Evolutionary conservation across 148 eudicot species (phyloP).

Genomic region (Camellia sinensis): DNA sequence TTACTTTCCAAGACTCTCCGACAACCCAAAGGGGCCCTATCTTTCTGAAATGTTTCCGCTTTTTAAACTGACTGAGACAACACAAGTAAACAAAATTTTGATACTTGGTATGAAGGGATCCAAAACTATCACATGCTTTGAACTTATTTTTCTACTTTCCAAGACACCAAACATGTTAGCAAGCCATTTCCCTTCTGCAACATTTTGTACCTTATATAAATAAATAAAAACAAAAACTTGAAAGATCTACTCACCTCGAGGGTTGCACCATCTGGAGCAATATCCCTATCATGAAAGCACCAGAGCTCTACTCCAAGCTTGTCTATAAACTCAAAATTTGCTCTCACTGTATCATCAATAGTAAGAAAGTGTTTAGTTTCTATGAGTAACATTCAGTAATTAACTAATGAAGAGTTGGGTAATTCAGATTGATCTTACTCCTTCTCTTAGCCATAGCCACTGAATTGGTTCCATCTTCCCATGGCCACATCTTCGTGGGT

Average conservation of each 20-base stretch:
- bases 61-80: too few relatives aligned
- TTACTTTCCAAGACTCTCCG: too few relatives aligned
- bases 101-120: too few relatives aligned
- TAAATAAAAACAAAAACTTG: neutral
- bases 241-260: constrained; percentile 50
- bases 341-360: constrained; percentile 69
- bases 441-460: constrained; percentile 92
- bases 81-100: too few relatives aligned
- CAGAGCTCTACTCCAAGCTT: constrained; percentile 95
- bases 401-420: neutral
- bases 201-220: neutral
- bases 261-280: constrained; percentile 90
- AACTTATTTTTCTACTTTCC: neutral
- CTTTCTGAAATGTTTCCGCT: too few relatives aligned
- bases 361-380: neutral
- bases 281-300: constrained; percentile 99
- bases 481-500: constrained; percentile 91
- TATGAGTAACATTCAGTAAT: neutral
- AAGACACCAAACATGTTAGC: neutral
- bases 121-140: too few relatives aligned
- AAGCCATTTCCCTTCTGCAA: neutral
- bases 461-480: constrained; percentile 99
- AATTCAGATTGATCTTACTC: constrained; percentile 47
- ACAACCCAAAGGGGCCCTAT: too few relatives aligned
- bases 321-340: constrained; percentile 87